Base-by-base conservation (phyloP, 176 grass and related monocot species). In the Tillandsia leiboldiana region DNA sequence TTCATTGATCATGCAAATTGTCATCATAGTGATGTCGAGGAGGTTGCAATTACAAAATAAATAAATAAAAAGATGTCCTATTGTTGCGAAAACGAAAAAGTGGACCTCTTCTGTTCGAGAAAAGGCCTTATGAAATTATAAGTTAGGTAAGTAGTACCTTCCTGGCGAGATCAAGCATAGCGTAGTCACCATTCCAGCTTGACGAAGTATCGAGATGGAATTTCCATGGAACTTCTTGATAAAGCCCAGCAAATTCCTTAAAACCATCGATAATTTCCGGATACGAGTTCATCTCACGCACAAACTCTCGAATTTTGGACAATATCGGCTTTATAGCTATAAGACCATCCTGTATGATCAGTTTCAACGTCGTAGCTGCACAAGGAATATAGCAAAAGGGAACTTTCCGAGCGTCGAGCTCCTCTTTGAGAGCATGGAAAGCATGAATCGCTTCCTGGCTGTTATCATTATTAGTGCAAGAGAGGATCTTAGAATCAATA, bases 321-420 rank as follows among this genome's bases (percentile, higher is more conserved):
- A 97, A 63, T 66, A 86, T 73, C 70, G 79, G 74, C 63, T 75
- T 84, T 62, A 92, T 73, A 83, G 81, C 85, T 83, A 82, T 59
- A 62, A 93, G 68, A 28, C 86, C 86, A 63, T 77, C 82, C 78
- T 90, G 82, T 70, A 97, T 87, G 49, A 97, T 90, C 50, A 72
- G 51, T 70, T 97, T 90, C 5, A 97, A 75, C 22, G 84, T 78
- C 47, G 73, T 80, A 26, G 84, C 84, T 54, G 89, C 94, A 73
- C 94, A 99, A 3, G 94, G 94, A 48, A 97, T 81, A 84, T 90
- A 90, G 81, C 75, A 90, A 72, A 97, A 90, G 3, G 79, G 83
- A 58, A 86, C 70, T 74, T 87, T 87, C 53, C 69, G 83, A 49
- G 81, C 73, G 66, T 93, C 63, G 14, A 97, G 80, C 71, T 80